Evolutionary conservation across 352 stramenopile genomes (phyloP).

Genomic region (Peronospora belbahrii): DNA sequence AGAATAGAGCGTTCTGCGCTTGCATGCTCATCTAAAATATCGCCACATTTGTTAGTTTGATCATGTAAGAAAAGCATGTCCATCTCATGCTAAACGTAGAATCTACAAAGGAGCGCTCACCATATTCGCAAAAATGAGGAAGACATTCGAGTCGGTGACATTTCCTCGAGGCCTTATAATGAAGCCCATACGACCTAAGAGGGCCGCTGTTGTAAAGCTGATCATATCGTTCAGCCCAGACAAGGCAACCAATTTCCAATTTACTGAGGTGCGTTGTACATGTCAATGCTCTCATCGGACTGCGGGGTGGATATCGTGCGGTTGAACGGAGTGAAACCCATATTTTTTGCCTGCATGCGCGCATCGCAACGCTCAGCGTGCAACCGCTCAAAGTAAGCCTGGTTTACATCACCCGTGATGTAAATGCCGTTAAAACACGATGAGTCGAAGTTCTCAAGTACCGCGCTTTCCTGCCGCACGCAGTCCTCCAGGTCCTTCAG

Average conservation of each 20-base stretch:
- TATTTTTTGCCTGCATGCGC: slow-evolving; percentile 81
- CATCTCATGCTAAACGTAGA: slow-evolving; percentile 34
- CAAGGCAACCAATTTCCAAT: slow-evolving; percentile 4
- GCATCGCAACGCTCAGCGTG: slow-evolving; percentile 73
- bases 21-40: slow-evolving; percentile 3
- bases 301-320: slow-evolving; percentile 69
- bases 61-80: slow-evolving; percentile 22
- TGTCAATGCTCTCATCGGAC: slow-evolving; percentile 82
- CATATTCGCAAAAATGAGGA: slow-evolving; percentile 11
- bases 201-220: slow-evolving; percentile 12
- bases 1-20: slow-evolving; percentile 4
- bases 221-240: slow-evolving; percentile 8
- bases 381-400: slow-evolving; percentile 79
- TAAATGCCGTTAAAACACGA: slow-evolving; percentile 97
- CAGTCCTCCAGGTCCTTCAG: slow-evolving; percentile 90
- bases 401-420: slow-evolving; percentile 90
- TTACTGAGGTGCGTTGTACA: slow-evolving; percentile 85
- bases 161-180: slow-evolving; percentile 6
- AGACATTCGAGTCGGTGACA: slow-evolving; percentile 10
- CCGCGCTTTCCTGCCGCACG: slow-evolving; percentile 62
- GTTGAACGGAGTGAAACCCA: slow-evolving; percentile 66
- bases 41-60: slow-evolving; percentile 3
- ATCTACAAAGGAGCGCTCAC: slow-evolving; percentile 21
- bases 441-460: slow-evolving; percentile 87
- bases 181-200: slow-evolving; percentile 1